A percentile compares a stretch with the other conserved stretches of the same genome.
Conservation (phyloP, 73 alveolate species). For the Symbiodinium pilosum region DNA sequence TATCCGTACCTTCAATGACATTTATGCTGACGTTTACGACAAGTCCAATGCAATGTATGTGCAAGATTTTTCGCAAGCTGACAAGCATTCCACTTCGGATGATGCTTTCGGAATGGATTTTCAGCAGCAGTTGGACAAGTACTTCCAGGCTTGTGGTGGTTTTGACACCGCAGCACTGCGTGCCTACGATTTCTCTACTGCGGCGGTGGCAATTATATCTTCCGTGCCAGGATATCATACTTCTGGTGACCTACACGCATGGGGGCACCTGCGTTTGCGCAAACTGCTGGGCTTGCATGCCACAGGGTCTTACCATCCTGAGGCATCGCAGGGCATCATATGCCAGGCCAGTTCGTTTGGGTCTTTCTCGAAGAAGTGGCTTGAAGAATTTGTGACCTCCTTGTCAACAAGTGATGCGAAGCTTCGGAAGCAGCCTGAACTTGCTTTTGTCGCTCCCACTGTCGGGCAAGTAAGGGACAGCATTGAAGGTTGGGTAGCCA, state of each 20-base stretch:
- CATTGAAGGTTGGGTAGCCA: conserved; percentile 82
- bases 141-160: conserved; percentile 57
- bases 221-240: conserved; percentile 90
- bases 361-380: conserved; percentile 52
- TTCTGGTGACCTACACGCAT: background rate
- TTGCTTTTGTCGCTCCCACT: conserved; percentile 61
- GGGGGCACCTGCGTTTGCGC: conserved; percentile 65
- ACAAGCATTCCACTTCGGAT: background rate
- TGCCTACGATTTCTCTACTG: conserved; percentile 70
- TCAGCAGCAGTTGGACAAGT: background rate
- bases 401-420: background rate
- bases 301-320: background rate
- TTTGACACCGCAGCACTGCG: conserved; percentile 22
- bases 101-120: conserved; percentile 48
- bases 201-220: conserved; percentile 61
- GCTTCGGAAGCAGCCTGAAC: background rate
- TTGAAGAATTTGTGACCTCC: background rate
- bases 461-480: conserved; percentile 44
- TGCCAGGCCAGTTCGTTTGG: conserved; percentile 90
- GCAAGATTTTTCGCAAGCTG: conserved; percentile 45
- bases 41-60: conserved; percentile 77
- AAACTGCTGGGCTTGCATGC: conserved; percentile 30
- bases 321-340: background rate
- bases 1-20: conserved; percentile 82
- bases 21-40: conserved; percentile 55